Evolutionary conservation across 139 green algal genomes (phyloP), one percentile per base, ranked within the genome.

Genomic region (Ulvella scutata): DNA sequence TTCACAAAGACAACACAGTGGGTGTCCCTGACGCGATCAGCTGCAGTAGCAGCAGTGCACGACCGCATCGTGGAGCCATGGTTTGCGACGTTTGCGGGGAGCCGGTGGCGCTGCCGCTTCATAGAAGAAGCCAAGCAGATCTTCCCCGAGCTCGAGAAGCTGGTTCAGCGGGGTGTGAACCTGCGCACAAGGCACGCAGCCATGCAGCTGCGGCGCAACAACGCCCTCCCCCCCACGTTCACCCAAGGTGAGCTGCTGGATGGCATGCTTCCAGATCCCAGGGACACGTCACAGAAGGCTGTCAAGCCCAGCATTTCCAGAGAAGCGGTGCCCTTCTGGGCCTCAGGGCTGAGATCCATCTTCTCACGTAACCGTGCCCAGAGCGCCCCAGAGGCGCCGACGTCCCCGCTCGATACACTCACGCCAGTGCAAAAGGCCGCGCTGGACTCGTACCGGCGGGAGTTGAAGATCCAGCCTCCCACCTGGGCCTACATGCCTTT

Each of bases 401-500:
- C 9, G 44, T 4, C 6, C 9, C 51, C 51, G 51, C n/a, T 9
- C 17, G 9, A n/a, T n/a, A 26, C 31, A 7, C 51, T 67, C 13
- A 34, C 51, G 13, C n/a, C 51, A 26, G 17, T 7, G 51, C 51
- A 67, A 26, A n/a, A 26, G n/a, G 51, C 31, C 13, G 51, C 51
- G 13, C 13, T 67, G 7, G 51, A n/a, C 13, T n/a, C 51, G 51
- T 67, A 67, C 51, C 51, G 51, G 13, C 51, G 51, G n/a, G 51
- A 67, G 17, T 2, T 67, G 51, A n/a, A 26, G 2, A n/a, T 67
- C n/a, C 51, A 26, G 51, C 51, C 51, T n/a, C 51, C 51, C n/a
- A 36, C 51, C n/a, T 67, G 51, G 51, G 51, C 51, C n/a, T 67
- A 67, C 51, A n/a, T 67, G 51, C 51, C 51, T n/a, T 67, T 67